Conservation (phyloP, 1,284 basidiomycete genomes). For the Tilletia walkeri region DNA sequence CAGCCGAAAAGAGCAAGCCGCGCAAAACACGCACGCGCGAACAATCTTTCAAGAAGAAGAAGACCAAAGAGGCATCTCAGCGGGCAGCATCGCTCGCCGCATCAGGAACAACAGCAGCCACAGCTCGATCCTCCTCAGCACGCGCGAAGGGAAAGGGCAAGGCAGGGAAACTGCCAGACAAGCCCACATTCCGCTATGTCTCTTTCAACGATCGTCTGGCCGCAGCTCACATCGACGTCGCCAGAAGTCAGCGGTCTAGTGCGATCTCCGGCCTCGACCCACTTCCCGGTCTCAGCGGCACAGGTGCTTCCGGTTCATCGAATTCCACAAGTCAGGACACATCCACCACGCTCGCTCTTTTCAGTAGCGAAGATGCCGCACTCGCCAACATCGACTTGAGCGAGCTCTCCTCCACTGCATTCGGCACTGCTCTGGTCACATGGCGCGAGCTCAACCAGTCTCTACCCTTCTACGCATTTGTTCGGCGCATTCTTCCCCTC, state of each 20-base stretch:
- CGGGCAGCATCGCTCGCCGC: neutral
- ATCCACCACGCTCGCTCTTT: slow-evolving; percentile 16
- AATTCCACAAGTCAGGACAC: slow-evolving; percentile 18
- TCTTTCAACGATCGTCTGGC: slow-evolving; percentile 55
- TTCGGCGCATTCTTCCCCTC: slow-evolving; percentile 32
- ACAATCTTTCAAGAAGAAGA: neutral
- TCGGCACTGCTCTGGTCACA: slow-evolving; percentile 40
- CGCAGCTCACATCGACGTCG: slow-evolving; percentile 44
- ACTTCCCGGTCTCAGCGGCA: slow-evolving; percentile 14
- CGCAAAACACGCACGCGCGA: slow-evolving; percentile 1
- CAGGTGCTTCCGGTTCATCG: slow-evolving; percentile 42
- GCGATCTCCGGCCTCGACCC: slow-evolving; percentile 32
- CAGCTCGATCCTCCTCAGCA: too few relatives aligned
- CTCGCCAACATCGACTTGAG: slow-evolving; percentile 27
- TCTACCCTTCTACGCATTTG: slow-evolving; percentile 45
- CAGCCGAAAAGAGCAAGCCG: neutral
- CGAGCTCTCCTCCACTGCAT: slow-evolving; percentile 38
- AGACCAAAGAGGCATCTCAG: neutral
- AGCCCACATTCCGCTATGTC: slow-evolving; percentile 41
- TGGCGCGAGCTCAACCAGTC: slow-evolving; percentile 54
- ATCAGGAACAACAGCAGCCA: neutral
- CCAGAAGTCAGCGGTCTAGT: slow-evolving; percentile 33
- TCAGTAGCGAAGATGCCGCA: slow-evolving; percentile 19
- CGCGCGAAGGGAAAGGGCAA: slow-evolving; percentile 21
- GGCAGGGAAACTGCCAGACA: slow-evolving; percentile 14